Conservation (phyloP, 805 yeast genomes). For the Yarrowia alimentaria region DNA sequence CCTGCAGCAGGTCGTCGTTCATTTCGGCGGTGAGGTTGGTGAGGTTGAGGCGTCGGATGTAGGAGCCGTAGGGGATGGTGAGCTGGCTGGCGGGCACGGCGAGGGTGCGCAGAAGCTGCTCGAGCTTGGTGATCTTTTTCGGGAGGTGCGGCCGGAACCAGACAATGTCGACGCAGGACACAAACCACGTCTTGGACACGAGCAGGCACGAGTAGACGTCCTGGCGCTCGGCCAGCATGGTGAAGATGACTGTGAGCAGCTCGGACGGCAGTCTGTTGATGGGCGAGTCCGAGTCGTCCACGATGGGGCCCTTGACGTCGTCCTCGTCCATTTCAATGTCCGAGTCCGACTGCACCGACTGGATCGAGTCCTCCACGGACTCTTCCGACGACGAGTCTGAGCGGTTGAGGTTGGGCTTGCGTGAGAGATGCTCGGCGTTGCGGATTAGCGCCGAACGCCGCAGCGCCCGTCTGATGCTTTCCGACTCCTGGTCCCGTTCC, state of each 20-base stretch:
- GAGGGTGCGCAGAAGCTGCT: constrained; percentile 55
- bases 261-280: constrained; percentile 15
- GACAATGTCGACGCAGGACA: constrained; percentile 68
- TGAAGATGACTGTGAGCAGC: constrained; percentile 25
- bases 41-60: constrained; percentile 74
- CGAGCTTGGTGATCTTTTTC: constrained; percentile 48
- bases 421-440: constrained; percentile 4
- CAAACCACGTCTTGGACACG: constrained; percentile 53
- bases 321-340: constrained; percentile 26
- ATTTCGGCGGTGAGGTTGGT: constrained; percentile 68
- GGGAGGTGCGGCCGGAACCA: constrained; percentile 85
- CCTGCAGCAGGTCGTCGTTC: constrained; percentile 58
- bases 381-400: constrained; percentile 7
- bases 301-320: neutral
- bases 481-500: constrained; percentile 17
- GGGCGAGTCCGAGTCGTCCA: constrained; percentile 12
- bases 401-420: neutral
- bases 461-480: constrained; percentile 18
- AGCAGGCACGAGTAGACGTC: constrained; percentile 23
- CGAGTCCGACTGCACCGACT: constrained; percentile 21
- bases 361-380: constrained; percentile 15
- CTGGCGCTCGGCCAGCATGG: constrained; percentile 21
- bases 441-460: constrained; percentile 20
- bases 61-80: constrained; percentile 56
- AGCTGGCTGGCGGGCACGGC: constrained; percentile 49